Evolutionary conservation across 164 flowering plant species (phyloP).

Genomic region (Piper betle): DNA sequence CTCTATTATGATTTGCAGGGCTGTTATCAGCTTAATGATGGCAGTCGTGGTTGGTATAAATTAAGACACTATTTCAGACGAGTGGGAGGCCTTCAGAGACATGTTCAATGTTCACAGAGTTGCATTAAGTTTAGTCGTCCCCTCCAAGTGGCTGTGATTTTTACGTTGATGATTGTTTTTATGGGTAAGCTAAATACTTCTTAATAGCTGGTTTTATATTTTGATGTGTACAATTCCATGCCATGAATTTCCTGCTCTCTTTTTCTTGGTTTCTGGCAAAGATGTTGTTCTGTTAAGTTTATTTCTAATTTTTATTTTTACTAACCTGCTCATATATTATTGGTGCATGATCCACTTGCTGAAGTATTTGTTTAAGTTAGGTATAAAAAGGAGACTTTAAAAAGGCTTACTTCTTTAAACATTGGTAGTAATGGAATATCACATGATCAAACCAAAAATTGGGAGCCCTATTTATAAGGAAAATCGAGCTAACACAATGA

Average conservation of each 20-base stretch:
- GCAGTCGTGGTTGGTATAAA: conserved; percentile 5
- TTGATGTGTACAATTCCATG: not conserved
- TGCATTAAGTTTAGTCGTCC: conserved; percentile 27
- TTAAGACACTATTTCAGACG: conserved; percentile 39
- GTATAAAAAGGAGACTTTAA: too few species aligned
- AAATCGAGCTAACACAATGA: too few species aligned
- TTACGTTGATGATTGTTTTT: conserved; percentile 50
- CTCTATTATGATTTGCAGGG: not conserved
- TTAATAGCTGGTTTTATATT: too few species aligned
- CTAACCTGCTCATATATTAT: too few species aligned
- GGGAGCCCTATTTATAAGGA: too few species aligned
- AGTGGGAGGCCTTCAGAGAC: conserved; percentile 28
- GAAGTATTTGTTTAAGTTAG: too few species aligned
- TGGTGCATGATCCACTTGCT: too few species aligned
- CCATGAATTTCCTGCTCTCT: not conserved
- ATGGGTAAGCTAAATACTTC: conserved; percentile 33
- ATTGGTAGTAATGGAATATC: too few species aligned
- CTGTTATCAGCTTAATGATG: conserved; percentile 1
- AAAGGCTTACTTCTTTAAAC: too few species aligned
- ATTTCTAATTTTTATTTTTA: too few species aligned
- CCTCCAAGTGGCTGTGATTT: conserved; percentile 33
- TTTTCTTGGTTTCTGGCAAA: not conserved
- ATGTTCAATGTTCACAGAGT: conserved; percentile 23
- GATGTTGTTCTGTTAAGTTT: too few species aligned
- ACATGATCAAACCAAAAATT: too few species aligned